phyloP scores from a whole-genome alignment of 2,329 filamentous ascomycete genomes.

The Sporothrix mexicana region DNA sequence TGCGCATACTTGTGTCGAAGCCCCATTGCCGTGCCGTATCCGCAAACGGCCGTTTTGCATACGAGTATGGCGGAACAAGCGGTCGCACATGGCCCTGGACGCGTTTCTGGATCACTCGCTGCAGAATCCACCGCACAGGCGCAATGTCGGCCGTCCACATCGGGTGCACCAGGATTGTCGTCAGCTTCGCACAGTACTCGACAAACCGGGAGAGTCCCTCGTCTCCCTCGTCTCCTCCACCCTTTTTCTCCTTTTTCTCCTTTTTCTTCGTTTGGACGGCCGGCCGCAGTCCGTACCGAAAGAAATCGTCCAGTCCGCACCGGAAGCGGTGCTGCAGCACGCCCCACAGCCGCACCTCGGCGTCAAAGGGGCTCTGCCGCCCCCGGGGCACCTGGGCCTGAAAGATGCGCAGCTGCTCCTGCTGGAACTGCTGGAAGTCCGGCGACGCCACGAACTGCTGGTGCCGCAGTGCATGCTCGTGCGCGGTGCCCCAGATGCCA shows the following conservation, averaged over 20 bases:
- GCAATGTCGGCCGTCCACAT: slow-evolving; percentile 34
- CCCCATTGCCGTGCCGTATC: slow-evolving; percentile 33
- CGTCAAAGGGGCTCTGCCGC: background rate
- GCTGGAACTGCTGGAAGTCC: slow-evolving; percentile 19
- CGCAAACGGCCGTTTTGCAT: slow-evolving; percentile 29
- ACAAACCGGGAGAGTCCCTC: background rate
- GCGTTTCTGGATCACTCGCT: slow-evolving; percentile 35
- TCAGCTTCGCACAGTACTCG: slow-evolving; percentile 33
- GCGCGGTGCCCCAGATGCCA: slow-evolving; percentile 33
- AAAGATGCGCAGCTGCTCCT: slow-evolving; percentile 14
- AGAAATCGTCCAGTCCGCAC: slow-evolving; percentile 36
- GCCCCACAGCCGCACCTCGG: slow-evolving; percentile 35
- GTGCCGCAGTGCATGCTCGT: slow-evolving; percentile 27
- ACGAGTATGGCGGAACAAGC: slow-evolving; percentile 36
- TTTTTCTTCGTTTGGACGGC: background rate
- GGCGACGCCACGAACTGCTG: slow-evolving; percentile 13
- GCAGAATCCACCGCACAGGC: slow-evolving; percentile 36
- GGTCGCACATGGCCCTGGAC: slow-evolving; percentile 33
- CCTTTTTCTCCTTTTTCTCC: too few species aligned
- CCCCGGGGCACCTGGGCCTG: background rate
- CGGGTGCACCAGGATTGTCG: slow-evolving; percentile 34
- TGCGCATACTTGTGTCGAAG: slow-evolving; percentile 5
- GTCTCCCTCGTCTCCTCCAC: background rate
- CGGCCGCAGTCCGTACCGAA: slow-evolving; percentile 37
- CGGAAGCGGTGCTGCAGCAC: slow-evolving; percentile 36